Evolutionary conservation across 2,329 filamentous ascomycete genomes (phyloP).

Genomic region (Colletotrichum horii): DNA sequence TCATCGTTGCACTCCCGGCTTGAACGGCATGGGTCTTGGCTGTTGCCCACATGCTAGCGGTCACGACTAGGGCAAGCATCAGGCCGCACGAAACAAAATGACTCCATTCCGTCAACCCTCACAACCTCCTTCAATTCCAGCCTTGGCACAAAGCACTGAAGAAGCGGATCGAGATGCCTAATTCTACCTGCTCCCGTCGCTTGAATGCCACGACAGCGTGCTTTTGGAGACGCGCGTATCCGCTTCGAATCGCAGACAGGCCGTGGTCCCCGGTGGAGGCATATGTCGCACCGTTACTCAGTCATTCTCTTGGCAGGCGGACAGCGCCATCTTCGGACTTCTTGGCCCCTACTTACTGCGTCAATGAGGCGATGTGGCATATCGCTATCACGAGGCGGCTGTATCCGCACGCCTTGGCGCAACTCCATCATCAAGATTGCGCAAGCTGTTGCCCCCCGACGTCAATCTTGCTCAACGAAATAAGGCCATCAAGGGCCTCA

Average conservation of each 20-base stretch:
- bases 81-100: not conserved
- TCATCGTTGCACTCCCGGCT: constrained; percentile 6
- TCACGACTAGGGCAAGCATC: not conserved
- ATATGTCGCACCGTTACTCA: not conserved
- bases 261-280: not conserved
- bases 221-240: not conserved
- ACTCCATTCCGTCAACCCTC: not conserved
- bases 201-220: not conserved
- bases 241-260: not conserved
- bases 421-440: not conserved
- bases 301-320: not conserved
- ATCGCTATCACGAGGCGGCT: not conserved
- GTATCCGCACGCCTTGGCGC: not conserved
- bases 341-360: not conserved
- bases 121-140: not conserved
- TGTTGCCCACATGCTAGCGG: not conserved
- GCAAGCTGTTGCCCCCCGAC: not conserved
- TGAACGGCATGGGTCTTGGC: not conserved
- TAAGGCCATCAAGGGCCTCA: not conserved
- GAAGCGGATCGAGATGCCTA: not conserved
- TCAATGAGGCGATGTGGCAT: not conserved
- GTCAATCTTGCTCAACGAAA: not conserved
- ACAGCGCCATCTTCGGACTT: not conserved
- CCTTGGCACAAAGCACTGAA: not conserved
- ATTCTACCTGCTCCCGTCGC: not conserved